Evolutionary conservation across 129 eudicot genomes (phyloP).

Genomic region (Artemisia tridentata): DNA sequence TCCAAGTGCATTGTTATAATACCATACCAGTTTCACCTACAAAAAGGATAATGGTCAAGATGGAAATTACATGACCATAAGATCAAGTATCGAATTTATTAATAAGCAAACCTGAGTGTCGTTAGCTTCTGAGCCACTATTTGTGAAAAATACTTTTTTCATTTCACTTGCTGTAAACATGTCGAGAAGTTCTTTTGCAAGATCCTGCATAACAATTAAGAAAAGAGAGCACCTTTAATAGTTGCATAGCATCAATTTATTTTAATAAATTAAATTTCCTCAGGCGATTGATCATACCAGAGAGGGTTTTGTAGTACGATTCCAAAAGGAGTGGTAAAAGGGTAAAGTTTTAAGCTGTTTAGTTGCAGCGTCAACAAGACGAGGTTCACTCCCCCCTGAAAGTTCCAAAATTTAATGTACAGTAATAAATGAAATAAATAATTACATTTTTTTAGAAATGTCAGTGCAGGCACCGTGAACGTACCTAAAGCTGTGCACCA

Average conservation of each 20-base stretch:
- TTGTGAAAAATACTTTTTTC: conserved; percentile 83
- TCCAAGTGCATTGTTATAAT: conserved; percentile 92
- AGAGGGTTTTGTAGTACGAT: conserved; percentile 81
- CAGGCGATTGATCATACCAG: conserved; percentile 43
- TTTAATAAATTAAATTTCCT: neutral
- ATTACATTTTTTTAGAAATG: neutral
- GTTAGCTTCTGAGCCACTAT: conserved; percentile 95
- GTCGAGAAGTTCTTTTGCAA: conserved; percentile 72
- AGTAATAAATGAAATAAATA: neutral
- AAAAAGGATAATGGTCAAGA: conserved; percentile 12
- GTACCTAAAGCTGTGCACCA: conserved; percentile 93
- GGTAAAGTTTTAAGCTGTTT: conserved; percentile 82
- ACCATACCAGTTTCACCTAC: conserved; percentile 97
- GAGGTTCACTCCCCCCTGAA: conserved; percentile 89
- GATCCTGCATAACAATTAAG: conserved; percentile 48
- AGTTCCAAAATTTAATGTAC: conserved; percentile 5
- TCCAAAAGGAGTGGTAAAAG: conserved; percentile 95
- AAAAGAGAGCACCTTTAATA: neutral
- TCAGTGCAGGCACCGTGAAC: conserved; percentile 7
- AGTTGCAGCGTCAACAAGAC: conserved; percentile 78
- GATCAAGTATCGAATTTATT: neutral
- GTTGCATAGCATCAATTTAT: neutral
- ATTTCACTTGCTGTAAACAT: conserved; percentile 76
- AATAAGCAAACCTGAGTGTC: conserved; percentile 69
- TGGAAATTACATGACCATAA: neutral